Conservation (phyloP, 805 yeast genomes). For the Lachancea sp. region DNA sequence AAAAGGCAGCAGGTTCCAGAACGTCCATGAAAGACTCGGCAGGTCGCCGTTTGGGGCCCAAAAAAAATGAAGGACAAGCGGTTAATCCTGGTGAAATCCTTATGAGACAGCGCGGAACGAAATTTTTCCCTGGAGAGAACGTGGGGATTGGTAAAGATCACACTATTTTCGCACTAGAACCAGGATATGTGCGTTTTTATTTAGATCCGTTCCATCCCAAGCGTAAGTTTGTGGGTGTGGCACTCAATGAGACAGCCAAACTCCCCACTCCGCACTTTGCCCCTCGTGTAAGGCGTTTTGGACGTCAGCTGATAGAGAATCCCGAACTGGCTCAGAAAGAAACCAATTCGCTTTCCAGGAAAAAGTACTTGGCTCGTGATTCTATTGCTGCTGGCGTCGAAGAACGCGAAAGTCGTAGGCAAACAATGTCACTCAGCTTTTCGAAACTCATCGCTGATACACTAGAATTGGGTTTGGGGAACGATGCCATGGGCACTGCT, state of each 20-base stretch:
- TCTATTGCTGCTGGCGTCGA: conserved; percentile 38
- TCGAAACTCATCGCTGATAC: conserved; percentile 19
- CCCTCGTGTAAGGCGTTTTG: conserved; percentile 84
- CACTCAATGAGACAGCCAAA: conserved; percentile 52
- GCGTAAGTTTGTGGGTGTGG: conserved; percentile 85
- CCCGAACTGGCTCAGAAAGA: conserved; percentile 47
- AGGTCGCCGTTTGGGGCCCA: conserved; percentile 90
- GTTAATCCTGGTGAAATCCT: conserved; percentile 83
- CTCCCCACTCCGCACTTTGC: conserved; percentile 87
- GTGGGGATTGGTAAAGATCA: conserved; percentile 88
- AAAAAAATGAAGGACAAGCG: conserved; percentile 65
- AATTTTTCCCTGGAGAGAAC: conserved; percentile 90
- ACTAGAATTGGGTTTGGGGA: conserved; percentile 22
- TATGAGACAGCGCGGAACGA: conserved; percentile 92
- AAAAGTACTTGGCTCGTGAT: conserved; percentile 54
- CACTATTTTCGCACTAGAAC: conserved; percentile 84
- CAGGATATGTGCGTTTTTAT: conserved; percentile 88
- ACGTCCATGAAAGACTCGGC: conserved; percentile 91
- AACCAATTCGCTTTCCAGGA: conserved; percentile 56
- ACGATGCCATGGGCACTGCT: conserved; percentile 34
- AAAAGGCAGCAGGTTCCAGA: conserved; percentile 91
- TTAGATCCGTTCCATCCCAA: conserved; percentile 94
- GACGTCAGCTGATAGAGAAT: conserved; percentile 52
- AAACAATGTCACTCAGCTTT: conserved; percentile 27
- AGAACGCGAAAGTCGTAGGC: conserved; percentile 39